Evolutionary conservation across 345 rosid genomes (phyloP).

Genomic region (Bruguiera sexangula): DNA sequence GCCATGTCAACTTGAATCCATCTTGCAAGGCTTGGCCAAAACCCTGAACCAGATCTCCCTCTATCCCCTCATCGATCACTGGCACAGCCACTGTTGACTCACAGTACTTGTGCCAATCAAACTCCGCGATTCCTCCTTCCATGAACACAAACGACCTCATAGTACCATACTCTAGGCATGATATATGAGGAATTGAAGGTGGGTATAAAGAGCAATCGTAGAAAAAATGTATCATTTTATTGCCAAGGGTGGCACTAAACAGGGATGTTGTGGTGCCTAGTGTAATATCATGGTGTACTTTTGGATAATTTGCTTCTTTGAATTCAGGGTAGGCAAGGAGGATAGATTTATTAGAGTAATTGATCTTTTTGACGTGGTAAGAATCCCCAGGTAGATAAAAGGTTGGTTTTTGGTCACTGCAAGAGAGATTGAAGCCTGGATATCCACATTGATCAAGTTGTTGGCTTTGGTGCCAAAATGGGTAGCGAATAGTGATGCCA

Average conservation of each 20-base stretch:
- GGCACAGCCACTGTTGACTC: slow-evolving; percentile 12
- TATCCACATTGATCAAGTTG: slow-evolving; percentile 29
- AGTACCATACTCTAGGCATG: slow-evolving; percentile 12
- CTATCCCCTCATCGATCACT: slow-evolving; percentile 6
- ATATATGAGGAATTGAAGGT: slow-evolving; percentile 27
- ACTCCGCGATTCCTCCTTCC: slow-evolving; percentile 23
- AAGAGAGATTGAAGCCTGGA: slow-evolving; percentile 29
- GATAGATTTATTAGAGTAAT: slow-evolving; percentile 24
- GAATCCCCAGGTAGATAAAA: slow-evolving; percentile 9
- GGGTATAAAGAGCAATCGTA: slow-evolving; percentile 28
- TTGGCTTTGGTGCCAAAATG: slow-evolving; percentile 26
- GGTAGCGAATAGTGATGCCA: slow-evolving; percentile 22
- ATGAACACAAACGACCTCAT: slow-evolving; percentile 25
- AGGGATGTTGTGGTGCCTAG: background rate
- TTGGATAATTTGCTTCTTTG: slow-evolving; percentile 18
- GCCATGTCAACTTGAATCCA: slow-evolving; percentile 31
- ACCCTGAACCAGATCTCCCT: slow-evolving; percentile 6
- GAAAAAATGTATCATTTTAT: slow-evolving; percentile 21
- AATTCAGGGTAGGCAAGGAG: slow-evolving; percentile 1
- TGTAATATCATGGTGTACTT: background rate
- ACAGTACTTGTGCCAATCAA: slow-evolving; percentile 30
- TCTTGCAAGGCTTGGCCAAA: slow-evolving; percentile 13
- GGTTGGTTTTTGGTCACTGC: slow-evolving; percentile 16
- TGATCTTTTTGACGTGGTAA: slow-evolving; percentile 11
- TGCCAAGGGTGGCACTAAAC: slow-evolving; percentile 2